A percentile compares a stretch with the other conserved stretches of the same genome.
Conservation (phyloP, 805 yeast genomes). For the Wickerhamiella spandovensis region DNA sequence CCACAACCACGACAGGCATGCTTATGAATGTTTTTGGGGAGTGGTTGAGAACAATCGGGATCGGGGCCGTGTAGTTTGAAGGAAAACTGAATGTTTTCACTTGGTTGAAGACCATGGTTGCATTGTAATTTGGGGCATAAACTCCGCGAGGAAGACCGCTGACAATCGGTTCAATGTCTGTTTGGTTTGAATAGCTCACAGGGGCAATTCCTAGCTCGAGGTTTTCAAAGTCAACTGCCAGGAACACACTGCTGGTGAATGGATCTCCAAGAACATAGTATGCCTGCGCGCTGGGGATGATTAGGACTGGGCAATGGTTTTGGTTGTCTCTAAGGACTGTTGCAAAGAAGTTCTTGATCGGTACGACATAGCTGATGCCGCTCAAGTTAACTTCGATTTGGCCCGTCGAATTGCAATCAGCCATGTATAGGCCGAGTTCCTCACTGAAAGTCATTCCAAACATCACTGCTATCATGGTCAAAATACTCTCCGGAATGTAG, state of each 20-base stretch:
- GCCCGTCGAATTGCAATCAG: background rate
- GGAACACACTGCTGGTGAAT: conserved; percentile 49
- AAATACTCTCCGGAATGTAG: conserved; percentile 2
- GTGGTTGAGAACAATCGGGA: background rate
- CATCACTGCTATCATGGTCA: background rate
- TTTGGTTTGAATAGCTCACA: conserved; percentile 16
- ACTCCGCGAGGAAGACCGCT: conserved; percentile 12
- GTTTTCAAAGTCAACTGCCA: conserved; percentile 55
- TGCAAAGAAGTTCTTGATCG: conserved; percentile 1
- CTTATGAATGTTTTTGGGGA: background rate
- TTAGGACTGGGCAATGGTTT: background rate
- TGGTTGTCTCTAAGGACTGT: conserved; percentile 8
- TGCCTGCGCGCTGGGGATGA: background rate
- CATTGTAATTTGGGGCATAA: conserved; percentile 8
- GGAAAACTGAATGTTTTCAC: background rate
- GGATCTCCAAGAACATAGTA: conserved; percentile 48
- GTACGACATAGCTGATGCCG: conserved; percentile 7
- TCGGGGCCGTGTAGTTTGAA: background rate
- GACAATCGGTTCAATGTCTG: conserved; percentile 5
- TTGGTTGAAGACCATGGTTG: background rate
- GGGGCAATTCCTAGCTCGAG: conserved; percentile 45
- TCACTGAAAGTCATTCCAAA: background rate
- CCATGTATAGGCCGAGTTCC: background rate
- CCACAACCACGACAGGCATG: background rate
- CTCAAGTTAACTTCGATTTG: background rate